These are phyloP conservation scores for Phytopythium chamaehyphon DNA, from an alignment of 352 stramenopile genomes.

Conservation along the genomic window DNA sequence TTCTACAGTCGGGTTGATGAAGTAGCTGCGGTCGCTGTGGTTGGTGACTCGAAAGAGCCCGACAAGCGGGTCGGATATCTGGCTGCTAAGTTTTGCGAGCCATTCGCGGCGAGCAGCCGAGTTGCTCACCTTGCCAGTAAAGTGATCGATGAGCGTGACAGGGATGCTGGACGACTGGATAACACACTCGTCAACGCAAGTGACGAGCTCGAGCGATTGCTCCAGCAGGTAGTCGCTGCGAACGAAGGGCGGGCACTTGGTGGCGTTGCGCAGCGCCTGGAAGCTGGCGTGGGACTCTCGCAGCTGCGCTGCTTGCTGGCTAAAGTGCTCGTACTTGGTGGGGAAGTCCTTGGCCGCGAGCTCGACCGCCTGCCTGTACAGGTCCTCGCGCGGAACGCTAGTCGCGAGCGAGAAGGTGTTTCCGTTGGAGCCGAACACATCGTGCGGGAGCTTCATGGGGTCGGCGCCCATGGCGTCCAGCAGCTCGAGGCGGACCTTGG, in stretches of 20 bases:
- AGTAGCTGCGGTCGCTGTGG: constrained; percentile 46
- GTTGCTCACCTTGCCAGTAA: constrained; percentile 42
- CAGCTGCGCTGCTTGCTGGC: constrained; percentile 4
- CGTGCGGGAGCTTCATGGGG: constrained; percentile 18
- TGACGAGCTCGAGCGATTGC: constrained; percentile 52
- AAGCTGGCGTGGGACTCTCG: constrained; percentile 12
- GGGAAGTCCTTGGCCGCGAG: constrained; percentile 31
- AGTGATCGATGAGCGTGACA: constrained; percentile 62
- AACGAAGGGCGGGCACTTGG: constrained; percentile 12
- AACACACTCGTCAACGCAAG: constrained; percentile 25
- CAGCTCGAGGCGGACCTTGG: constrained; percentile 25
- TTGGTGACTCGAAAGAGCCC: constrained; percentile 64
- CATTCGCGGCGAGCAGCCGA: constrained; percentile 63
- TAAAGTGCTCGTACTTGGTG: constrained; percentile 46
- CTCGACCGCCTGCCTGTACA: constrained; percentile 17
- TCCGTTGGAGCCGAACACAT: constrained; percentile 13
- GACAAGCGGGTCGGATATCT: constrained; percentile 29
- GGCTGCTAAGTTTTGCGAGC: constrained; percentile 66
- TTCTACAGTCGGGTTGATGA: constrained; percentile 59
- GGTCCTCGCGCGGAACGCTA: constrained; percentile 10
- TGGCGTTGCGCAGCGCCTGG: constrained; percentile 2
- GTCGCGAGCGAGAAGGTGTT: constrained; percentile 4
- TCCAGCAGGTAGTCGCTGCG: constrained; percentile 40
- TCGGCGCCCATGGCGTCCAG: constrained; percentile 20
- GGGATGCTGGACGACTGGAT: constrained; percentile 43